Base-by-base conservation (phyloP, 352 stramenopile genomes). In the Globisporangium heterothallicum region DNA sequence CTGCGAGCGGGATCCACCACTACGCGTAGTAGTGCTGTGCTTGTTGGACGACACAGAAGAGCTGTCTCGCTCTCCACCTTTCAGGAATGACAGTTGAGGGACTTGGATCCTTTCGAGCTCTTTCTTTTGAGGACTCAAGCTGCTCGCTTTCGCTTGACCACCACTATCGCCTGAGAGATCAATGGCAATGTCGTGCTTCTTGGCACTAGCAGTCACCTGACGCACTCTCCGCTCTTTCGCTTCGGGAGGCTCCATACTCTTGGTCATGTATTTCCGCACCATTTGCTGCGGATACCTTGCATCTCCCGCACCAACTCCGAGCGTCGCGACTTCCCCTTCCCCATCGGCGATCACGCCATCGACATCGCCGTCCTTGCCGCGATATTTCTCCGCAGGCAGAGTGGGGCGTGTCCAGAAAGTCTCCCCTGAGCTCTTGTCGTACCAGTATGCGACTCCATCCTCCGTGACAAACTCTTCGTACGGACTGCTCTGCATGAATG, bases 361-460 rank as follows among this genome's bases (percentile, higher is more conserved):
- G 5, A 91, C 56, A 25, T 88, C 68, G 47, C 81, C 71, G 55
- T 96, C 65, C 72, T 85, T 77, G 52, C 72, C 70, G 27, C 73
- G 74, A 41, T 76, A 63, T 27, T 86, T 83, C 60, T 97, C 92
- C 0, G 76, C 65, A 0, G 91, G 79, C 7, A 93, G 56, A 6
- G 97, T 62, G 16, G 92, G 87, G 13, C 83, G 70, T 27, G 92
- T 86, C 91, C 92, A 98, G 49, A 94, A 97, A 4, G 92, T 98
- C 58, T 95, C 74, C 2, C 88, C 90, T 3, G 49, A 81, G 12
- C 70, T 59, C 43, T 78, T 78, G 52, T 89, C 70, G 41, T 88
- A 92, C 90, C 88, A 98, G 63, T 98, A 98, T 6, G 88, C 70
- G 16, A 98, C 66, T 12, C 92, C 90, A 45, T 97, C 88, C 27